Conservation (phyloP, 805 yeast genomes). For the Millerozyma acaciae region DNA sequence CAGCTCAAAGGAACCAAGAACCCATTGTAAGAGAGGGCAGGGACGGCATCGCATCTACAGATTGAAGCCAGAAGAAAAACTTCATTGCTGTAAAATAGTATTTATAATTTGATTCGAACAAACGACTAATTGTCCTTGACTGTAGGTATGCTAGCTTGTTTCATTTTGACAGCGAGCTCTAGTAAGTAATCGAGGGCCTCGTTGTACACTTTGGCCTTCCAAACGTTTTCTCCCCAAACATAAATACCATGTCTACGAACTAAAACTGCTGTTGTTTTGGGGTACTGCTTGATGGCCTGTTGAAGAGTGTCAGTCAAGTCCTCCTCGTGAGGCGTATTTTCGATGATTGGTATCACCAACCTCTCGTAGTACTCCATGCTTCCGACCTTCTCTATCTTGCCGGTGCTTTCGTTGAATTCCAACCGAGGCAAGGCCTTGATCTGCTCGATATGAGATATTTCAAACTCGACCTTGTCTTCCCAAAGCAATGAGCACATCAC, state of each 20-base stretch:
- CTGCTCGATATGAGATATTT: conserved; percentile 80
- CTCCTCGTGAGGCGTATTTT: conserved; percentile 85
- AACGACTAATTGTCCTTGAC: conserved; percentile 16
- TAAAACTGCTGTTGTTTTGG: conserved; percentile 77
- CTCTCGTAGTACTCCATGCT: conserved; percentile 70
- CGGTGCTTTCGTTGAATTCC: conserved; percentile 22
- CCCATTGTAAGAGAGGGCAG: conserved; percentile 22
- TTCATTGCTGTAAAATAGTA: too few species aligned
- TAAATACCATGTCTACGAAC: conserved; percentile 93
- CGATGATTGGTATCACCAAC: conserved; percentile 83
- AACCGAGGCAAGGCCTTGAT: conserved; percentile 82
- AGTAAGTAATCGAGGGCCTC: conserved; percentile 90
- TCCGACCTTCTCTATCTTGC: conserved; percentile 55
- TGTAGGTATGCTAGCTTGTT: conserved; percentile 60
- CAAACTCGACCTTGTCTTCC: conserved; percentile 59
- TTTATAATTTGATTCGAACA: too few species aligned
- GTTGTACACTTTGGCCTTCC: conserved; percentile 90
- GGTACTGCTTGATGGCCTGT: conserved; percentile 63
- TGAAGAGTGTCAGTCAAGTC: conserved; percentile 67
- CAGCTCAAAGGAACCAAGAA: conserved; percentile 38
- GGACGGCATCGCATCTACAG: too few species aligned
- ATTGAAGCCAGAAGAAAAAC: too few species aligned
- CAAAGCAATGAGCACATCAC: conserved; percentile 74
- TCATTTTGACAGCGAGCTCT: conserved; percentile 83
- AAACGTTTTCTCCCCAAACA: conserved; percentile 92